Base-by-base conservation (phyloP, 2,329 filamentous ascomycete species). In the Incumbomyces delicatus region DNA sequence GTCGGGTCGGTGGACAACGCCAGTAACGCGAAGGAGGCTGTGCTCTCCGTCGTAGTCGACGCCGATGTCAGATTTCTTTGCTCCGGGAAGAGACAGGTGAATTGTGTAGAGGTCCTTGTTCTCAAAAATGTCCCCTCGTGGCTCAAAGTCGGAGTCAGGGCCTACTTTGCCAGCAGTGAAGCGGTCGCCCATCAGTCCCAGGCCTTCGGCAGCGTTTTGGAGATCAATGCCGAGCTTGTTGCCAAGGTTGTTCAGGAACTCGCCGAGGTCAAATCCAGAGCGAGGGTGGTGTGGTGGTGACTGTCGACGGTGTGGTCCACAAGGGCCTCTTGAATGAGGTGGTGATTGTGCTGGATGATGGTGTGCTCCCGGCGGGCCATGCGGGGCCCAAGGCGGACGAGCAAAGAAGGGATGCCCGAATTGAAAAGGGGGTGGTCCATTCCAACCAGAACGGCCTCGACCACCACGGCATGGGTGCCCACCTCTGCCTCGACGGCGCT, bases 21-120 rank as follows among this genome's bases (percentile, higher is more conserved):
- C 87, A 1, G 81, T 74, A 46, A 94, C 68, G 56, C 73, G 77
- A 35, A 94, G 69, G 46, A 76, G 69, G 39, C 72, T 75, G 58
- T 77, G 78, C 49, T 86, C 81, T 0, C 77, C 72, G 55, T 90
- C 79, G 77, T 84, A 94, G 62, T 81, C 81, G 38, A 92, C 77
- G 48, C 76, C 82, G 5, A 92, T 70, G 58, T 92, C 85, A 57
- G 86, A 76, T 65, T 88, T 89, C 66, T 81, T 81, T 1, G 82
- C 85, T 20, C 87, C 87, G 0, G 87, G 85, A 0, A 94, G 73
- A 1, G 85, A 81, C 40, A 79, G 60, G 63, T 92, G 85, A 7
- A 92, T 67, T 36, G 87, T 69, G 61, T 80, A 88, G 12, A 77
- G 66, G 29, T 68, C 65, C 6, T 77, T 65, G 4, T 81, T 83